Percentiles rank a stretch among this genome's conserved stretches.
Evolutionary conservation across 345 rosid genomes (phyloP).

Genomic region (Populus ilicifolia): DNA sequence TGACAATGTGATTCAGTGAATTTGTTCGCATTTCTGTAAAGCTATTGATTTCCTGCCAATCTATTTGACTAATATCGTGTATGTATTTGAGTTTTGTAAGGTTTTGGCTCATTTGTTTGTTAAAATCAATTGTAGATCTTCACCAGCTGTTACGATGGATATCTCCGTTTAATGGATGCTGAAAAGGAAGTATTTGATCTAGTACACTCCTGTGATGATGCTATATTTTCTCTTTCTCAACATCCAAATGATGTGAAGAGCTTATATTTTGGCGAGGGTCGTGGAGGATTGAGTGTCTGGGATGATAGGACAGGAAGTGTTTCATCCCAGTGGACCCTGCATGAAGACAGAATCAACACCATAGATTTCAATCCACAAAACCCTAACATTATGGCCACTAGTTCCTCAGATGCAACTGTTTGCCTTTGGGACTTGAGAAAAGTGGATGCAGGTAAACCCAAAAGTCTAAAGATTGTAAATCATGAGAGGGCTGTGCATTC

Average conservation of each 20-base stretch:
- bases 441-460: conserved; percentile 34
- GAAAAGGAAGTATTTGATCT: conserved; percentile 70
- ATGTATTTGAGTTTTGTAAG: neutral
- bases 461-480: conserved; percentile 32
- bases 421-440: conserved; percentile 82
- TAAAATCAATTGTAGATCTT: conserved; percentile 41
- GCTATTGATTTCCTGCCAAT: neutral
- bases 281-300: conserved; percentile 50
- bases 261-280: conserved; percentile 62
- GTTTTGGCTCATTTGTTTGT: neutral
- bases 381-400: conserved; percentile 63
- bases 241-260: conserved; percentile 43
- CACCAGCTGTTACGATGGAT: conserved; percentile 71
- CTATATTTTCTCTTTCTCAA: conserved; percentile 57
- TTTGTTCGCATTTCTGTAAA: neutral
- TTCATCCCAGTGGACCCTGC: conserved; percentile 46
- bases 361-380: conserved; percentile 65
- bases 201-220: conserved; percentile 43
- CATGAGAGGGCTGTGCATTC: conserved; percentile 65
- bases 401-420: conserved; percentile 76
- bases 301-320: conserved; percentile 61
- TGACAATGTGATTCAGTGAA: neutral
- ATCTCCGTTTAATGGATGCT: conserved; percentile 67
- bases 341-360: conserved; percentile 65
- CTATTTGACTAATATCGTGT: neutral